Base-by-base conservation (phyloP, 202 grass and related monocot species). In the Schoenoplectus tabernaemontani region DNA sequence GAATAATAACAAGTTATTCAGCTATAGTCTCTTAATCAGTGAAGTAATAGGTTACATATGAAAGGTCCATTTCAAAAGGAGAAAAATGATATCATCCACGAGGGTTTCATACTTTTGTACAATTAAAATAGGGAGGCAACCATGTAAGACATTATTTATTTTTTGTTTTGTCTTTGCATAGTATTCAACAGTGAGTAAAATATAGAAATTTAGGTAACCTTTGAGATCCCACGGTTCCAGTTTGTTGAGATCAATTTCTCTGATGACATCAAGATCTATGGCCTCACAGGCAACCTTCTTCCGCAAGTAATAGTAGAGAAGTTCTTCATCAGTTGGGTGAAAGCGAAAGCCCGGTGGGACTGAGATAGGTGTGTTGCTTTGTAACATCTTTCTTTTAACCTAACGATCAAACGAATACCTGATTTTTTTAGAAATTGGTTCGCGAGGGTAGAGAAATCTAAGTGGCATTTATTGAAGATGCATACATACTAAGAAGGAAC, bases 261-360 rank as follows among this genome's bases (percentile, higher is more conserved):
- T 83, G 36, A 97, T 97, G 85, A 97, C 89, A 80, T 97, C 93
- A n/a, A 97, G 89, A 93, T 93, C 93, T 58, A 93, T 97, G 43
- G 89, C 85, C 83, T 97, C 93, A 82, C 84, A 93, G 8, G 91
- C 85, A 15, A 97, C 85, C 84, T 97, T 97, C 79, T 91, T 97
- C 82, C 89, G 89, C 65, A 97, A 83, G 84, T 97, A 97, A 85
- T 97, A 91, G 79, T 91, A 91, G 30, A 97, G 93, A 34, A 95
- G 87, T 73, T 95, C 92, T 84, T 95, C 92, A 9, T 95, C 92
- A 0, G 92, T 95, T 5, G 92, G 92, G 81, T 91, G 92, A 72
- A 95, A 95, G 9, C 92, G 77, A 79, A 96, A 96, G 7, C 92
- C 92, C 1, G 93, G 93, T 2, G 93, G 93, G 53, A 96, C 93